Conservation (phyloP, 140 eudicot genomes). For the Ambrosia hybrid region DNA sequence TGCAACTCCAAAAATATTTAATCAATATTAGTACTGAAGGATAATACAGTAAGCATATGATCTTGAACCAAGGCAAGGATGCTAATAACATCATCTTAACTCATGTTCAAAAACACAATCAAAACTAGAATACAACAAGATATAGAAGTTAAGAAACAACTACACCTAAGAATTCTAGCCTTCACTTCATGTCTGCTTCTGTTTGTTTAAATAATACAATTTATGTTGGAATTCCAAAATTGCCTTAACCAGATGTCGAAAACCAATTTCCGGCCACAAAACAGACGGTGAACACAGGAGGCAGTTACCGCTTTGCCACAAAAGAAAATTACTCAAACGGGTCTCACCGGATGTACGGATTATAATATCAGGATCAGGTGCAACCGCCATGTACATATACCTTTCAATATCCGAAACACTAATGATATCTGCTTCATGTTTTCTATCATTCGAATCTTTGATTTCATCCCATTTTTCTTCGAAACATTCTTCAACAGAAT, state of each 20-base stretch:
- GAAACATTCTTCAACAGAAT: conserved; percentile 56
- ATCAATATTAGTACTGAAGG: neutral
- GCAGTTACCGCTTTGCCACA: conserved; percentile 63
- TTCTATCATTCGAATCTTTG: conserved; percentile 18
- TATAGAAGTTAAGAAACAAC: conserved; percentile 14
- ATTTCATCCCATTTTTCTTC: conserved; percentile 38
- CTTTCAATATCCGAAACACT: conserved; percentile 49
- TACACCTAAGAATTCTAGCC: conserved; percentile 9
- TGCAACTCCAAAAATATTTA: neutral
- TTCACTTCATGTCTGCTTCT: conserved; percentile 37
- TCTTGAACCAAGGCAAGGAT: neutral
- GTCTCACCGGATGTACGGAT: conserved; percentile 79
- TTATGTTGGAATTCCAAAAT: conserved; percentile 62
- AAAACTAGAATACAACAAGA: conserved; percentile 30
- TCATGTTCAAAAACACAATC: conserved; percentile 5
- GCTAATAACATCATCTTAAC: neutral
- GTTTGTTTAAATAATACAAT: conserved; percentile 49
- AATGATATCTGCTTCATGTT: conserved; percentile 23
- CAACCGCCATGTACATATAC: conserved; percentile 59
- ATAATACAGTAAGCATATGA: conserved; percentile 1
- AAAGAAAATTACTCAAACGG: conserved; percentile 75
- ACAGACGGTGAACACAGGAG: conserved; percentile 59
- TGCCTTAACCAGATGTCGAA: conserved; percentile 62
- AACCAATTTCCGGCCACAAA: conserved; percentile 85
- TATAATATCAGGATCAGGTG: conserved; percentile 70